Percentiles rank a stretch among this genome's conserved stretches.
Evolutionary conservation across 2,329 filamentous ascomycete species (phyloP).

Genomic region (Pseudocercospora cruenta): DNA sequence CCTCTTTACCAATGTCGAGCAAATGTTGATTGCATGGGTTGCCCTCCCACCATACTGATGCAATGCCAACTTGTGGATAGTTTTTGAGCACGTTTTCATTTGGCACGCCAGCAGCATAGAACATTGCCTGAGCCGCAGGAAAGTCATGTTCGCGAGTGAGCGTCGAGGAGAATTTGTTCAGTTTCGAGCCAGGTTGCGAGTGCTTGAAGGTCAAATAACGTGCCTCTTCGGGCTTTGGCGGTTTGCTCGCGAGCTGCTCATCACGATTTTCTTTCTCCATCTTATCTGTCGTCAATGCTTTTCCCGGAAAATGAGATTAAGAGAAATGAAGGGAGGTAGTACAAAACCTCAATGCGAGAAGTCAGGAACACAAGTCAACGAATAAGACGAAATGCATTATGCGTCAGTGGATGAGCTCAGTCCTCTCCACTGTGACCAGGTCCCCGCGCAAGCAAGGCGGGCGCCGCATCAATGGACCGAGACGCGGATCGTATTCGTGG

Average conservation of each 20-base stretch:
- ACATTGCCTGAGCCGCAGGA: conserved; percentile 91
- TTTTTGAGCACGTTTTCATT: conserved; percentile 84
- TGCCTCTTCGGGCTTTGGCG: conserved; percentile 45
- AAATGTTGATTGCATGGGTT: conserved; percentile 83
- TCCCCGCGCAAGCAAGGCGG: conserved; percentile 17
- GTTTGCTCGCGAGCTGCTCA: conserved; percentile 37
- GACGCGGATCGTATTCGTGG: conserved; percentile 1
- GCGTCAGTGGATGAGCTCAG: conserved; percentile 18
- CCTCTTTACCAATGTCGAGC: conserved; percentile 81
- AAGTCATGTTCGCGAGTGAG: conserved; percentile 87
- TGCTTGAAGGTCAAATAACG: conserved; percentile 63
- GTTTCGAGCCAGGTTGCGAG: conserved; percentile 57
- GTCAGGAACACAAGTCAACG: neutral
- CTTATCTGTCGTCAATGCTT: neutral
- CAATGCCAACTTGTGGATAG: conserved; percentile 85
- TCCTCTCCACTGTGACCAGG: conserved; percentile 5
- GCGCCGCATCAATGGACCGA: conserved; percentile 23
- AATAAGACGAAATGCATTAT: conserved; percentile 26
- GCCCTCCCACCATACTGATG: conserved; percentile 96
- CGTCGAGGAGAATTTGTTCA: conserved; percentile 85
- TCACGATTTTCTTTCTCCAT: conserved; percentile 44
- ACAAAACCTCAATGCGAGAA: conserved; percentile 22
- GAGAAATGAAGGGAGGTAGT: neutral
- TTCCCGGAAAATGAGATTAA: neutral
- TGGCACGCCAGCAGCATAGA: conserved; percentile 89